Evolutionary conservation across 768 basidiomycete genomes (phyloP), one percentile per base, ranked within the genome.

Genomic region (Lentinula raphanica): DNA sequence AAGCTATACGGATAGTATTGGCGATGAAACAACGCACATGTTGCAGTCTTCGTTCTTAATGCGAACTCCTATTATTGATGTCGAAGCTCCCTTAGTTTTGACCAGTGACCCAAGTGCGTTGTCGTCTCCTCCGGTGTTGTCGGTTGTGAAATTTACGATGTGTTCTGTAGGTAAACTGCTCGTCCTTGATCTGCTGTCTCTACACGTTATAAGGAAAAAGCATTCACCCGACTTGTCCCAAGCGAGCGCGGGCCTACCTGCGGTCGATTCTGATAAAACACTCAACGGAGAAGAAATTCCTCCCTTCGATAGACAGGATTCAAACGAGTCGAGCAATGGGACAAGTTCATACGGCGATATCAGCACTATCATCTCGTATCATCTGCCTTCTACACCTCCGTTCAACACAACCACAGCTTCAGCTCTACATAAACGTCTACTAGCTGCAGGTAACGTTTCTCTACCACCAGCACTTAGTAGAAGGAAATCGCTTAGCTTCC

Each of bases 281-380:
- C 32, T 40, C 15, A 48, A 29, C 11, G 31, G 32, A 45, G 39
- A 44, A 2, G 15, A 58, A 13, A 23, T 12, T 29, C 42, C 9
- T 56, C 42, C 27, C 42, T 19, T 29, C 23, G 21, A 46, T 46
- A 39, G 44, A 31, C 40, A 28, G 25, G 38, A 54, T 17, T 39
- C 53, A 12, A 13, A 28, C 12, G 36, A 44, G 2, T 39, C 53
- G 28, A 54, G 19, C 36, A n/a, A 21, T 21, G 21, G 8, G 32
- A 19, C 23, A 28, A 28, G 15, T 28, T 31, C 55, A 5, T 29
- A 19, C n/a, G 36, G 46, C n/a, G 46, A 46, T 32, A 56, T 58
- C 1, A 73, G 66, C 35, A 65, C 64, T 7, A 73, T 74, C 51
- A 72, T 74, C 57, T 74, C 74, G 19, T 73, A 72, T 32, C 73